Base-by-base conservation (phyloP, 306 rosid species). In the Prunus mume region DNA sequence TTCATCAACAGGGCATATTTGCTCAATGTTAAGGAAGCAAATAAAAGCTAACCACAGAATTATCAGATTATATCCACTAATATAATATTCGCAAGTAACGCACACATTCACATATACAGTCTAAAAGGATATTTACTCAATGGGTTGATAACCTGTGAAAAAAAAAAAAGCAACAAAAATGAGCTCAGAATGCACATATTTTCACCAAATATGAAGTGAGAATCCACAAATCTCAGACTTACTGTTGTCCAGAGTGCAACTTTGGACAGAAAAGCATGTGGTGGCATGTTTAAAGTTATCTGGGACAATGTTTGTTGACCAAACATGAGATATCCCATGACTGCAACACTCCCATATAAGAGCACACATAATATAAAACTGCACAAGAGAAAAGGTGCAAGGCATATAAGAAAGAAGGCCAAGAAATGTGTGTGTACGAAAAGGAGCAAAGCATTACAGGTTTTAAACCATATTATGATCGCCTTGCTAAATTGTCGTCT, bases 91-190 rank as follows among this genome's bases (percentile, higher is more conserved):
- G 54, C 45, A 58, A 65, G 77, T 46, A 46, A 45, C 9, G 71
- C 50, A 9, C 9, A 46, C 20, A 68, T 27, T 25, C 15, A 57
- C 20, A 57, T 62, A 57, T 12, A 41, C 2, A 11, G 9, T 62
- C 27, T 18, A 65, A 86, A 88, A 88, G 97, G 97, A 91, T 91
- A 93, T 93, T 91, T 91, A 9, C 97, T 89, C 74, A 90, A 81
- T 0, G 98, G 98, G 63, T 82, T 87, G 83, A 91, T 55, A 72
- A 88, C 93, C 96, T 91, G 97, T 63, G 9, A 56, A 20, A 56
- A 56, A 19, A 82, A 82, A 80, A 47, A 66, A 64, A 77, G 43
- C 52, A 79, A 80, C 41, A 57, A 54, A 71, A 9, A 72, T 12
- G 75, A 46, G 74, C 52, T 86, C 69, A 87, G 81, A 60, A 75